phyloP scores from a whole-genome alignment of 169 alveolate genomes.

The Theileria annulata region DNA sequence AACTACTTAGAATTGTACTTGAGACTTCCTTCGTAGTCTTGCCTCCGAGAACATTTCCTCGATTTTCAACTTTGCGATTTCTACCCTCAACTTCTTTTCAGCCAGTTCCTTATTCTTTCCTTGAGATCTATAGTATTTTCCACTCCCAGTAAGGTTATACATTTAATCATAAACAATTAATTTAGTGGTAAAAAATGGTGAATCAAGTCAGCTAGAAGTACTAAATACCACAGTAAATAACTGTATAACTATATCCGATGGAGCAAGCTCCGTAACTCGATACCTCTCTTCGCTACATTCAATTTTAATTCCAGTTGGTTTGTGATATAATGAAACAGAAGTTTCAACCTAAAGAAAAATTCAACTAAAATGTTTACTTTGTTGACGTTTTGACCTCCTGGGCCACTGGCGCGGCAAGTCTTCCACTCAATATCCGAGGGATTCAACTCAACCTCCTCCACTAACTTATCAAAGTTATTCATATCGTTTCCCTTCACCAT shows the following conservation, averaged over 20 bases:
- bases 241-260: too few relatives aligned
- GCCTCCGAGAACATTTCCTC: constrained; percentile 51
- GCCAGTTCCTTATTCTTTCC: constrained; percentile 62
- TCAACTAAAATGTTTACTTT: constrained; percentile 57
- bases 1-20: constrained; percentile 2
- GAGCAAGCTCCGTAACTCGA: too few relatives aligned
- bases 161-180: not conserved
- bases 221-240: not conserved
- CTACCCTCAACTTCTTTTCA: constrained; percentile 36
- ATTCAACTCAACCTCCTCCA: constrained; percentile 48
- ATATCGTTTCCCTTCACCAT: constrained; percentile 16
- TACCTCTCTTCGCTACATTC: constrained; percentile 64
- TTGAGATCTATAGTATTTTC: constrained; percentile 36
- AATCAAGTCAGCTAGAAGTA: too few relatives aligned
- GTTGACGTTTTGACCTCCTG: constrained; percentile 81
- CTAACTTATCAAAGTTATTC: constrained; percentile 15
- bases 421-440: constrained; percentile 71
- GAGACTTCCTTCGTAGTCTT: constrained; percentile 40
- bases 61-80: constrained; percentile 35
- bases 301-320: constrained; percentile 61
- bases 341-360: constrained; percentile 54
- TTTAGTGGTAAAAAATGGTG: too few relatives aligned
- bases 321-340: constrained; percentile 49
- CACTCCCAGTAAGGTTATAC: too few relatives aligned
- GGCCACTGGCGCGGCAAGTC: constrained; percentile 78